Evolutionary conservation across 2,329 filamentous ascomycete species (phyloP).

Genomic region (Trichophyton rubrum): DNA sequence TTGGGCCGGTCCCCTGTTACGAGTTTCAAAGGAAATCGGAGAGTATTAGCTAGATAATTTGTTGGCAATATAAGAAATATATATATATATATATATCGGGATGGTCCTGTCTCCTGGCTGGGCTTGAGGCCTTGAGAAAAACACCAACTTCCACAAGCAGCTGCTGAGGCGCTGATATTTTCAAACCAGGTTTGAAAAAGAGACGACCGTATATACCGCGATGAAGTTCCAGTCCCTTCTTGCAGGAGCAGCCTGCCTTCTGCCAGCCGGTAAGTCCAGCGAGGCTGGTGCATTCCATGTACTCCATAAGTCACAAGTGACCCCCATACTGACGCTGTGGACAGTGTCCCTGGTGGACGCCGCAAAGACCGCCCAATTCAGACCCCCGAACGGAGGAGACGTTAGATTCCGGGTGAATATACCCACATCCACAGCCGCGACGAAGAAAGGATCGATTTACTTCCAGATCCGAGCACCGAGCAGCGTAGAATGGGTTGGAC

Average conservation of each 20-base stretch:
- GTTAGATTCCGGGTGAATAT: constrained; percentile 41
- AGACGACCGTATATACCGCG: not conserved
- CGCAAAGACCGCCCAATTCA: constrained; percentile 16
- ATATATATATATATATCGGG: not conserved
- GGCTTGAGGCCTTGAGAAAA: no score
- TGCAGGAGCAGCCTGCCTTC: not conserved
- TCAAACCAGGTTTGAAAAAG: not conserved
- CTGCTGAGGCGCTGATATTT: not conserved
- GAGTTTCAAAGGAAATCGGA: not conserved
- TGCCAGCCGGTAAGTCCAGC: not conserved
- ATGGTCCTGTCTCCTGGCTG: not conserved
- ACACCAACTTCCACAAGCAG: no score
- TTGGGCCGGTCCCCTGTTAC: not conserved
- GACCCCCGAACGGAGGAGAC: constrained; percentile 15
- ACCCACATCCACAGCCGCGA: constrained; percentile 39
- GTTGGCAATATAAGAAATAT: not conserved
- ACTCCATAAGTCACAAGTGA: no score
- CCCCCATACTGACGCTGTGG: not conserved
- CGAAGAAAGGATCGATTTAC: constrained; percentile 44
- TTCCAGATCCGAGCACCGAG: constrained; percentile 45
- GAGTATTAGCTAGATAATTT: not conserved
- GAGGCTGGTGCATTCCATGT: not conserved
- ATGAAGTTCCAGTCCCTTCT: not conserved
- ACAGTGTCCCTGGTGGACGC: constrained; percentile 4
- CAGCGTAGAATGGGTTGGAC: constrained; percentile 41